phyloP scores from a whole-genome alignment of 768 basidiomycete genomes.

The Candolleomyces aberdarensis region DNA sequence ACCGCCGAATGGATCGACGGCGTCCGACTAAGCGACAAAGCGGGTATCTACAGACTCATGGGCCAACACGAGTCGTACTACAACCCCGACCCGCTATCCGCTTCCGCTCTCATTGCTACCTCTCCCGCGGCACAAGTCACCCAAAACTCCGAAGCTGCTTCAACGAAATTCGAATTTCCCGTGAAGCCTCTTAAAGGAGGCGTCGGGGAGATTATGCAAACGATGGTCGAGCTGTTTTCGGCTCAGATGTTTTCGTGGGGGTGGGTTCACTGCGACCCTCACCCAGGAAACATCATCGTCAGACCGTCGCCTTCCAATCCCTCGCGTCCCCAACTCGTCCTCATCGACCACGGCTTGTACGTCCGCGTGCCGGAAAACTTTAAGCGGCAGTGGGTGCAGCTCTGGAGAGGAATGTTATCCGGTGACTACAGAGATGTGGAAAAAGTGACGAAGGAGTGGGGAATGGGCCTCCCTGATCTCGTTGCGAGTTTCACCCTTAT shows the following conservation, averaged over 20 bases:
- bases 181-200: slow-evolving; percentile 55
- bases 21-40: slow-evolving; percentile 65
- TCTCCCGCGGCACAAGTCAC: background rate
- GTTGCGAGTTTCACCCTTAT: slow-evolving; percentile 73
- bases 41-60: slow-evolving; percentile 54
- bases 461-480: slow-evolving; percentile 66
- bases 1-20: slow-evolving; percentile 86
- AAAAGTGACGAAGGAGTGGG: slow-evolving; percentile 56
- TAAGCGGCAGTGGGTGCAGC: slow-evolving; percentile 67
- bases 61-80: slow-evolving; percentile 34
- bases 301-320: slow-evolving; percentile 52
- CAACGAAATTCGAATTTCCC: slow-evolving; percentile 21
- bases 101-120: slow-evolving; percentile 5
- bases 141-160: background rate
- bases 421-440: slow-evolving; percentile 54
- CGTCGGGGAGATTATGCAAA: slow-evolving; percentile 68
- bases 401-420: slow-evolving; percentile 69
- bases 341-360: slow-evolving; percentile 93
- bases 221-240: slow-evolving; percentile 83
- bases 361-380: slow-evolving; percentile 68
- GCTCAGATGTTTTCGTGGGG: slow-evolving; percentile 93
- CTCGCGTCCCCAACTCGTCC: slow-evolving; percentile 58
- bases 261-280: slow-evolving; percentile 79
- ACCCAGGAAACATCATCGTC: slow-evolving; percentile 78
- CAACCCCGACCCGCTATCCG: background rate